Conservation (phyloP, 2,329 filamentous ascomycete genomes). For the Colletotrichum orchidophilum region DNA sequence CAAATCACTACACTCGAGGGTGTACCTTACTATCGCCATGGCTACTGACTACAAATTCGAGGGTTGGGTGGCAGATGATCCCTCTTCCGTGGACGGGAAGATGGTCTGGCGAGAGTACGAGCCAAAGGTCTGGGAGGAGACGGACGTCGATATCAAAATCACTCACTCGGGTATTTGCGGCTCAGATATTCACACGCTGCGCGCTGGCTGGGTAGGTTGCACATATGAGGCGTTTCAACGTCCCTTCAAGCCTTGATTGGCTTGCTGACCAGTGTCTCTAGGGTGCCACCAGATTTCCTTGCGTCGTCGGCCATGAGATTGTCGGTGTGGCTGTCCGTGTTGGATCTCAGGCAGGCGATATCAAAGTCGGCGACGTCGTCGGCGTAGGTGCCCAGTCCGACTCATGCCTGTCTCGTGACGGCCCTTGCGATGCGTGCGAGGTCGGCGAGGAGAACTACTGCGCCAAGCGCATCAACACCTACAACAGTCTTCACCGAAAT, state of each 20-base stretch:
- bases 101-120: conserved; percentile 66
- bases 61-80: conserved; percentile 57
- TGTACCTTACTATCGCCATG: conserved; percentile 40
- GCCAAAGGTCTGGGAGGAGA: conserved; percentile 72
- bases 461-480: conserved; percentile 57
- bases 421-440: conserved; percentile 50
- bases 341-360: conserved; percentile 54
- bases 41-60: conserved; percentile 55
- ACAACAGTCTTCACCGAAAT: conserved; percentile 59
- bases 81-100: conserved; percentile 55
- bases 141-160: conserved; percentile 71
- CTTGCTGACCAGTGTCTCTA: conserved; percentile 21
- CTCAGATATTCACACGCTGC: conserved; percentile 66
- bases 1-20: too few relatives aligned
- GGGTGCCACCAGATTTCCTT: conserved; percentile 32
- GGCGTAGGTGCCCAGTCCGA: conserved; percentile 69
- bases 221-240: conserved; percentile 39
- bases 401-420: conserved; percentile 57
- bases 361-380: conserved; percentile 70
- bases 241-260: not conserved
- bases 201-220: conserved; percentile 61
- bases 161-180: conserved; percentile 74
- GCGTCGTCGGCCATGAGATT: conserved; percentile 72
- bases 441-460: conserved; percentile 54
- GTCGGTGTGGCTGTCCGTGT: conserved; percentile 66